phyloP scores from a whole-genome alignment of 2,329 filamentous ascomycete species.

The Elsinoe batatas region DNA sequence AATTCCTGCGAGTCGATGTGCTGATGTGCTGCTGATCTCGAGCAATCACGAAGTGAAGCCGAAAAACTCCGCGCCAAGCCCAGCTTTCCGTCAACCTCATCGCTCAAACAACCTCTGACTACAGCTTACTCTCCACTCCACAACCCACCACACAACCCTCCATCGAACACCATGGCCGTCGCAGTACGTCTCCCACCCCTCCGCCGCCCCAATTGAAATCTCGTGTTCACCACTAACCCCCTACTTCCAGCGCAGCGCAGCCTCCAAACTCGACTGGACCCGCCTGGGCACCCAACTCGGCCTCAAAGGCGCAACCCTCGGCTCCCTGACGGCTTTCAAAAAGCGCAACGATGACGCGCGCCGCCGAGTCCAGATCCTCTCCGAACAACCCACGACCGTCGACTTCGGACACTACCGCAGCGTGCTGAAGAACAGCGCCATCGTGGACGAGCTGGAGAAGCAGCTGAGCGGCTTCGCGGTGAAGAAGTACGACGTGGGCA shows the following conservation, averaged over 20 bases:
- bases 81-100: constrained; percentile 13
- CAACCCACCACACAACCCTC: constrained; percentile 40
- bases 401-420: constrained; percentile 91
- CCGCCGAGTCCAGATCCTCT: constrained; percentile 78
- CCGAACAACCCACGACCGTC: constrained; percentile 73
- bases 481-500: constrained; percentile 77
- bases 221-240: background rate
- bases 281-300: constrained; percentile 90
- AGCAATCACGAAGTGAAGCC: background rate
- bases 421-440: constrained; percentile 87
- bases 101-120: constrained; percentile 16
- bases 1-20: background rate
- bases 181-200: constrained; percentile 45
- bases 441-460: constrained; percentile 95
- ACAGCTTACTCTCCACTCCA: constrained; percentile 16
- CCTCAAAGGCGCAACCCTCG: constrained; percentile 87
- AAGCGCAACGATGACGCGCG: constrained; percentile 98
- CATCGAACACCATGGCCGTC: constrained; percentile 52
- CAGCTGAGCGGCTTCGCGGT: constrained; percentile 89
- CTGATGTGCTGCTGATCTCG: background rate
- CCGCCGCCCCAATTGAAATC: constrained; percentile 1
- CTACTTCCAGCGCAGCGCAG: constrained; percentile 73
- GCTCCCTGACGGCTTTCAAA: constrained; percentile 93
- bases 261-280: constrained; percentile 98
- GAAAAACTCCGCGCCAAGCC: constrained; percentile 12